These are phyloP conservation scores for Micractinium sp. DNA, from an alignment of 139 green algal genomes.

Conservation along the genomic window DNA sequence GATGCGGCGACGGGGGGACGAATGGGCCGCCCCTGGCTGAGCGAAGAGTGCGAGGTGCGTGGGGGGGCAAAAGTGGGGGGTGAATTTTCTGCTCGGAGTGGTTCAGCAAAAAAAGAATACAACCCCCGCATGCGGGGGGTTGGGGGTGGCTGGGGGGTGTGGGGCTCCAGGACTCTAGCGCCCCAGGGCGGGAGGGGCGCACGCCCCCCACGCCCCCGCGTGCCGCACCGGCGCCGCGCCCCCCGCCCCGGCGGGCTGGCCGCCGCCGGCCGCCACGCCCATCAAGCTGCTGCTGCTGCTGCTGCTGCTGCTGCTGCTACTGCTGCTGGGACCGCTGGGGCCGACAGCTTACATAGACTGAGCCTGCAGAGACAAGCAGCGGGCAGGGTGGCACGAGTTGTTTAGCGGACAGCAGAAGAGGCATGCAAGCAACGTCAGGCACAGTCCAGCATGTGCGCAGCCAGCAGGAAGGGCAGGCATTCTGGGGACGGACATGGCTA, in stretches of 20 bases:
- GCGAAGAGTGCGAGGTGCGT: neutral
- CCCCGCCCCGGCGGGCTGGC: neutral
- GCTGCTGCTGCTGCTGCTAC: neutral
- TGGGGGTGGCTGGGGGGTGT: neutral
- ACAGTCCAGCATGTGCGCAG: neutral
- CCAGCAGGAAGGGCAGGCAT: too few relatives aligned
- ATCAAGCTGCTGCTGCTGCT: too few relatives aligned
- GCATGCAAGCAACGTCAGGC: neutral
- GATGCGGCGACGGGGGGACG: too few relatives aligned
- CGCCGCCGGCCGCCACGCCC: neutral
- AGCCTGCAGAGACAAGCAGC: neutral
- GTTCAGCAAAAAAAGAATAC: conserved; percentile 9
- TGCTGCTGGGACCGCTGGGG: neutral
- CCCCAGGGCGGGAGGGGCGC: too few relatives aligned
- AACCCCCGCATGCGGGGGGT: neutral
- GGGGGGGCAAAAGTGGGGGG: neutral
- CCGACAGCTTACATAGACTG: conserved; percentile 7
- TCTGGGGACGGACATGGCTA: too few relatives aligned
- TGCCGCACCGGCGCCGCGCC: too few relatives aligned
- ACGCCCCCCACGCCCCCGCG: too few relatives aligned
- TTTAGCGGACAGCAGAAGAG: neutral
- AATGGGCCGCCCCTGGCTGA: too few relatives aligned
- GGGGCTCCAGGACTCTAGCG: neutral
- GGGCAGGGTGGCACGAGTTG: neutral
- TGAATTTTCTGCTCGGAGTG: neutral